Evolutionary conservation across 371 early-diverging fungal species (phyloP).

Genomic region (Haplosporangium sp.): DNA sequence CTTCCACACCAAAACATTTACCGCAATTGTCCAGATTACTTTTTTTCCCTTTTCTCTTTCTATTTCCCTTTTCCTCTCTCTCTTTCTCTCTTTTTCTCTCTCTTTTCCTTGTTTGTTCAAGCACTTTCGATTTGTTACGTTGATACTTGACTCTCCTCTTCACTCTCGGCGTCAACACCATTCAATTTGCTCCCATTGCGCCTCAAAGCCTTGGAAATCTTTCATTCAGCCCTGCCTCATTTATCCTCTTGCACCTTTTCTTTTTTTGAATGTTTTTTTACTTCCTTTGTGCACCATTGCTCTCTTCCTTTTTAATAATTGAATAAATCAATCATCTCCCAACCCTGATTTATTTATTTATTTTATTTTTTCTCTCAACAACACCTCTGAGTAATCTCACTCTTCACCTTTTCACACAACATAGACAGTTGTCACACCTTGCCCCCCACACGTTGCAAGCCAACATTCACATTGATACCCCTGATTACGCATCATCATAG

Average conservation of each 20-base stretch:
- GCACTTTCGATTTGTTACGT: not conserved
- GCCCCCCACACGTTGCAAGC: not conserved
- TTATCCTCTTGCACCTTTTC: not conserved
- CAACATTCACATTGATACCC: too few species aligned
- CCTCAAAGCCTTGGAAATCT: not conserved
- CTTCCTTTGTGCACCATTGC: not conserved
- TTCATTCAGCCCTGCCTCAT: not conserved
- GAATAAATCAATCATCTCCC: too few species aligned
- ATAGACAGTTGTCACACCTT: not conserved
- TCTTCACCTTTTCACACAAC: not conserved
- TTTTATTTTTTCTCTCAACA: too few species aligned
- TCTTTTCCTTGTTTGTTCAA: not conserved
- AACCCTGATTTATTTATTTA: too few species aligned
- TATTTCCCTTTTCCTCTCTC: conserved; percentile 1
- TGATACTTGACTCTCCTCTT: not conserved
- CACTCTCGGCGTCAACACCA: not conserved
- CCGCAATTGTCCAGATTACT: not conserved
- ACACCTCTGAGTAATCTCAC: not conserved
- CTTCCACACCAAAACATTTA: not conserved
- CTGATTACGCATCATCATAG: too few species aligned
- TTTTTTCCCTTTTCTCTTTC: not conserved
- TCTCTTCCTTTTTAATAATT: not conserved
- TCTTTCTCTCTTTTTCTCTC: not conserved
- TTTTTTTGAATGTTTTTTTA: not conserved
- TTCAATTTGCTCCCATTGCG: not conserved